These are phyloP conservation scores for Trichosporon inkin DNA, from an alignment of 1,284 basidiomycete genomes.

Conservation along the genomic window DNA sequence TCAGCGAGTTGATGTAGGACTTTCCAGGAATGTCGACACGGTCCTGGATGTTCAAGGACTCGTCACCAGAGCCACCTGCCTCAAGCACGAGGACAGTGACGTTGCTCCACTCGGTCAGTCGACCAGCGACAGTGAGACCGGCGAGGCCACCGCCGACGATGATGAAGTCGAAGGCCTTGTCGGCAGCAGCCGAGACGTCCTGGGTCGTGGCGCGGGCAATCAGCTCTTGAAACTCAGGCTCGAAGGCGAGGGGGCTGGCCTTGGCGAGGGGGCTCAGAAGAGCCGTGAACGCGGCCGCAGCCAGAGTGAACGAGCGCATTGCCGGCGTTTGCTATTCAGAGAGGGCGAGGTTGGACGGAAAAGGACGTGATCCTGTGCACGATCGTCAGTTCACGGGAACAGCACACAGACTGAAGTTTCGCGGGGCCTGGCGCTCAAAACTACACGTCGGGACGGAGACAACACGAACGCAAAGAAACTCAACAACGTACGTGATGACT, in stretches of 20 bases:
- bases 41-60: slow-evolving; percentile 18
- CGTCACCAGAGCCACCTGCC: slow-evolving; percentile 62
- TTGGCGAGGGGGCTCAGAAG: background rate
- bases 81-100: slow-evolving; percentile 68
- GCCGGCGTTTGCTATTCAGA: background rate
- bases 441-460: no score
- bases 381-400: no score
- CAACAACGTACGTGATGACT: no score
- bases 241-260: background rate
- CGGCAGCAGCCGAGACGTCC: slow-evolving; percentile 29
- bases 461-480: no score
- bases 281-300: background rate
- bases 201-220: slow-evolving; percentile 35
- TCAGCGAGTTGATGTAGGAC: slow-evolving; percentile 44
- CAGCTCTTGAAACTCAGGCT: slow-evolving; percentile 5
- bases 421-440: no score
- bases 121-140: slow-evolving; percentile 65
- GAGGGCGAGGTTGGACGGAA: no score
- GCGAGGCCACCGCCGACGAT: slow-evolving; percentile 62
- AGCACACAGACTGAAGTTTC: no score
- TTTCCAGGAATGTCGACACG: slow-evolving; percentile 29
- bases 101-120: slow-evolving; percentile 64
- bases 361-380: background rate
- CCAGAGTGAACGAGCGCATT: slow-evolving; percentile 1
- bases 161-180: slow-evolving; percentile 46